These are phyloP conservation scores for Colletotrichum gigasporum DNA, from an alignment of 2,329 filamentous ascomycete genomes.

Conservation along the genomic window DNA sequence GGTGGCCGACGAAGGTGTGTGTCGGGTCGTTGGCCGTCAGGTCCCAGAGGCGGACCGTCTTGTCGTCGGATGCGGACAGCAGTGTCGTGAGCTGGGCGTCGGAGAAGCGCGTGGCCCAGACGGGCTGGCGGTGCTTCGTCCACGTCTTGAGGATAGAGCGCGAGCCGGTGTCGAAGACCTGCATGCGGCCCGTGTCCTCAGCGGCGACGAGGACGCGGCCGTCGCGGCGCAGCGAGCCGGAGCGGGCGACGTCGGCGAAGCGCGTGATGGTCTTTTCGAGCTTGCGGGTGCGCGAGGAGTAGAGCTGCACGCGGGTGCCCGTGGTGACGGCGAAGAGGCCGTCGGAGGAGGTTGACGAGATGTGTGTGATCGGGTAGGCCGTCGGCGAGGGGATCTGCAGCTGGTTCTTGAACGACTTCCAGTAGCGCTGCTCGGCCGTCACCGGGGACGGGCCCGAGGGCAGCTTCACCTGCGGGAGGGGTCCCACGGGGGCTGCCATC, in stretches of 20 bases:
- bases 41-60: constrained; percentile 94
- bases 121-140: constrained; percentile 92
- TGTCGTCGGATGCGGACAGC: constrained; percentile 91
- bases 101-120: constrained; percentile 93
- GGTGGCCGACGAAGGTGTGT: constrained; percentile 84
- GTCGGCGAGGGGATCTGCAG: constrained; percentile 91
- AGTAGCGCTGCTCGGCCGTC: constrained; percentile 94
- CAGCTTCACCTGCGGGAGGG: constrained; percentile 83
- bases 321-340: constrained; percentile 94
- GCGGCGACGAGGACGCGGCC: constrained; percentile 90
- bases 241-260: constrained; percentile 90
- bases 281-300: constrained; percentile 91
- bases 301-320: constrained; percentile 91
- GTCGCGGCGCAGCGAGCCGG: constrained; percentile 88
- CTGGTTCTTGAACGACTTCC: constrained; percentile 93
- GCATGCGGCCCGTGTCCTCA: constrained; percentile 90
- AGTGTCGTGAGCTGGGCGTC: constrained; percentile 85
- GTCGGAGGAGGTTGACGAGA: constrained; percentile 72
- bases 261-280: constrained; percentile 92
- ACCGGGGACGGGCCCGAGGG: constrained; percentile 83
- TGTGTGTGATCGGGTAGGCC: constrained; percentile 88
- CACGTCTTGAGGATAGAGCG: constrained; percentile 95
- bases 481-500: constrained; percentile 90
- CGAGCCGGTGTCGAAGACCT: constrained; percentile 91
- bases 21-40: constrained; percentile 81